Evolutionary conservation across 306 rosid species (phyloP), one percentile per base, ranked within the genome.

Genomic region (Ammopiptanthus mongolicus): DNA sequence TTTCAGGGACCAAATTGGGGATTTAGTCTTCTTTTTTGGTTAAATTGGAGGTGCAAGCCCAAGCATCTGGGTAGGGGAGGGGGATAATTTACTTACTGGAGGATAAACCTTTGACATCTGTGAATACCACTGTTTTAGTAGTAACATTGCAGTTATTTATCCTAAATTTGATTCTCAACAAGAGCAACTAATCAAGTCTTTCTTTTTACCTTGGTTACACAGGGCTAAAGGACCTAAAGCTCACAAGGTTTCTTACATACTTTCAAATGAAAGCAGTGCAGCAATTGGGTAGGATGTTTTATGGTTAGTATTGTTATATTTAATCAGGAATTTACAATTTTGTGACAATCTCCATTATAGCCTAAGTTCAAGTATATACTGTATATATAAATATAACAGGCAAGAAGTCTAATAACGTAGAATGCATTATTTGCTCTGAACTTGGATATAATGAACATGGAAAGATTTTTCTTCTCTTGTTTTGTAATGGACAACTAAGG

Each of bases 131-230:
- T 4, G 11, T 52, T 36, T 36, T 36, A 8, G 8, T 36, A 4
- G 31, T 33, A 34, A 41, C 11, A 48, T 58, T 69, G 44, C 12
- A 33, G 5, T 56, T 15, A 44, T 57, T 17, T 22, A n/a, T 23
- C 12, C 17, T 23, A 11, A 25, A 13, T 42, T 50, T 29, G 21
- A 42, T 65, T 21, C 29, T 56, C 31, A 1, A 33, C 12, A 29
- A 50, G 29, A 3, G 31, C 19, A n/a, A 39, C 12, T 8, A 52
- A 51, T 75, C 12, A 28, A 37, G 1, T 22, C 2, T 64, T 70
- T 58, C 21, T 56, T 19, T 48, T 44, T 22, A 37, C 29, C 29
- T 77, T 73, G 46, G 57, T 51, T 85, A 77, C 89, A 85, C 89
- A 85, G 91, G 83, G 63, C 62, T 39, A 78, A 69, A 44, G 53